These are phyloP conservation scores for Zygnema cylindricum DNA, from an alignment of 139 green algal species.

Conservation along the genomic window DNA sequence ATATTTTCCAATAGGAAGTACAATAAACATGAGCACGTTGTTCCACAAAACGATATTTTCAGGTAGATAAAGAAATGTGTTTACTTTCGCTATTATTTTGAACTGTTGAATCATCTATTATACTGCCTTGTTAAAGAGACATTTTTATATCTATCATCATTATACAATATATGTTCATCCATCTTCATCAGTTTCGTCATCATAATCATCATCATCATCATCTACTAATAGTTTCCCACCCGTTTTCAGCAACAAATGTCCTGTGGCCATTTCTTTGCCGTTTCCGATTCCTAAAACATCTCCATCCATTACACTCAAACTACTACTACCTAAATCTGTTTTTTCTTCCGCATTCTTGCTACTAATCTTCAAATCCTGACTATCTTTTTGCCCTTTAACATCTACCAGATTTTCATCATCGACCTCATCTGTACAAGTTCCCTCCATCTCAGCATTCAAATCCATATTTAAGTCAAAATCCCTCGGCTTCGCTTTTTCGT, in stretches of 20 bases:
- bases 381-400: neutral
- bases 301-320: neutral
- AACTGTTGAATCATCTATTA: too few species aligned
- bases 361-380: too few species aligned
- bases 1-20: too few species aligned
- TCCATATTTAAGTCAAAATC: constrained; percentile 43
- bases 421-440: neutral
- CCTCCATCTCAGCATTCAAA: constrained; percentile 1
- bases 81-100: too few species aligned
- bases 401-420: neutral
- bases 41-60: too few species aligned
- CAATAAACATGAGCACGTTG: too few species aligned
- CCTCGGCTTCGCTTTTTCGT: neutral
- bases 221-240: neutral
- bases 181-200: neutral
- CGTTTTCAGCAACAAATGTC: neutral
- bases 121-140: too few species aligned
- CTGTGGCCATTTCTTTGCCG: neutral
- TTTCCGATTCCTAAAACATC: neutral
- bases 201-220: neutral
- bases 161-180: too few species aligned
- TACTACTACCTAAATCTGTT: neutral
- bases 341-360: too few species aligned
- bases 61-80: too few species aligned
- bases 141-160: too few species aligned